phyloP scores from a whole-genome alignment of 2,329 filamentous ascomycete species.

The Leptographium procerum region DNA sequence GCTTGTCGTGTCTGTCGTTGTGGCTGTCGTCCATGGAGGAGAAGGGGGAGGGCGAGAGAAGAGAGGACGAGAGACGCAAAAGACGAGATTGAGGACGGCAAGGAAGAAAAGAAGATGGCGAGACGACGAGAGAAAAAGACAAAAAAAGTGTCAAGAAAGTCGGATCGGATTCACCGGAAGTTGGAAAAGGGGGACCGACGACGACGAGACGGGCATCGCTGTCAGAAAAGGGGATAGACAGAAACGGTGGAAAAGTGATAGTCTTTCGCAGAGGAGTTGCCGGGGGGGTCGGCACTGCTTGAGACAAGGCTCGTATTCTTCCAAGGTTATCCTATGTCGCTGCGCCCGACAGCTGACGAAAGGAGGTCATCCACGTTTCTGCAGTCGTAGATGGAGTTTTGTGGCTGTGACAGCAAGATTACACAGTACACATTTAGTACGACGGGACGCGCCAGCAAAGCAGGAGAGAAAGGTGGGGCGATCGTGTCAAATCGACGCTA shows the following conservation, averaged over 20 bases:
- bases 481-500: background rate
- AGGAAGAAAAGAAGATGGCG: background rate
- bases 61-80: too few relatives aligned
- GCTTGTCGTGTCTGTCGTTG: background rate
- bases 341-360: background rate
- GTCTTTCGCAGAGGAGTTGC: background rate
- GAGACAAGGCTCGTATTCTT: background rate
- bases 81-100: too few relatives aligned
- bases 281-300: background rate
- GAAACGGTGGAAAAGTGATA: background rate
- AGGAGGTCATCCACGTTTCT: too few relatives aligned
- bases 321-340: too few relatives aligned
- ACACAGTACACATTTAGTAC: too few relatives aligned
- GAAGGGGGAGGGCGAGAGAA: too few relatives aligned
- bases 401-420: background rate
- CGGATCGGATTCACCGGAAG: background rate
- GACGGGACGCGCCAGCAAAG: background rate
- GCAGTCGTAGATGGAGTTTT: too few relatives aligned
- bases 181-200: background rate
- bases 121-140: background rate
- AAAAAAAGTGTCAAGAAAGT: background rate
- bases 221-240: background rate
- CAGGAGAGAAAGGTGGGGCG: background rate
- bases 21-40: background rate
- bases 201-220: background rate